Evolutionary conservation across 306 rosid species (phyloP), one percentile per base, ranked within the genome.

Genomic region (Parietaria judaica): DNA sequence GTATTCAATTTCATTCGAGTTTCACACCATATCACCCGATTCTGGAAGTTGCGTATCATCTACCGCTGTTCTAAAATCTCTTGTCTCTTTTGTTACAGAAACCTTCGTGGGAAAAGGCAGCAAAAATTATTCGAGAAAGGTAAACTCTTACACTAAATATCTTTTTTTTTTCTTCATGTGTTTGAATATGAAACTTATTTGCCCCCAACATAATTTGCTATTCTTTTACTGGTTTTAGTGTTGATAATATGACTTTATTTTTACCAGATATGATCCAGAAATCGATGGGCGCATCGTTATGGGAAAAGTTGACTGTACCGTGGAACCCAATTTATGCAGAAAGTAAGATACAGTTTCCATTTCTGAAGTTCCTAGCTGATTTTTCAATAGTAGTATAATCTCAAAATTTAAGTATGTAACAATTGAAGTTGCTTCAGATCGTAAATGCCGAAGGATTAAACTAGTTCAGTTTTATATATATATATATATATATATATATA

Each of bases 101-200:
- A 88, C 95, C 95, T 61, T 83, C 99, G 58, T 92, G 99, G 99
- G 99, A 92, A 79, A 92, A 84, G 81, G 78, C 94, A 3, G 90
- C 95, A 67, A 86, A 79, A 72, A 70, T 70, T 63, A 82, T 84
- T 36, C 77, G 79, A 82, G 95, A 92, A 70, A 92, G 96, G 99
- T 92, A 69, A 64, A 60, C 53, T 65, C 59, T 64, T 65, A 64
- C 50, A 52, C 16, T 63, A 68, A 47, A 38, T 60, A n/a, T n/a
- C n/a, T n/a, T n/a, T 23, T 60, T 63, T 44, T 41, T 61, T 78
- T 66, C 44, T 70, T 43, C 67, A 66, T 67, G 45, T 58, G 7
- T 46, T 23, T 37, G 12, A 12, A 3, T 61, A 65, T 70, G 62
- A 50, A 23, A 67, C 36, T 31, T 10, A 11, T 4, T 16, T 53